A percentile compares a stretch with the other conserved stretches of the same genome.
Evolutionary conservation across 257 asterid genomes (phyloP).

Genomic region (Fraxinus cuspidata): DNA sequence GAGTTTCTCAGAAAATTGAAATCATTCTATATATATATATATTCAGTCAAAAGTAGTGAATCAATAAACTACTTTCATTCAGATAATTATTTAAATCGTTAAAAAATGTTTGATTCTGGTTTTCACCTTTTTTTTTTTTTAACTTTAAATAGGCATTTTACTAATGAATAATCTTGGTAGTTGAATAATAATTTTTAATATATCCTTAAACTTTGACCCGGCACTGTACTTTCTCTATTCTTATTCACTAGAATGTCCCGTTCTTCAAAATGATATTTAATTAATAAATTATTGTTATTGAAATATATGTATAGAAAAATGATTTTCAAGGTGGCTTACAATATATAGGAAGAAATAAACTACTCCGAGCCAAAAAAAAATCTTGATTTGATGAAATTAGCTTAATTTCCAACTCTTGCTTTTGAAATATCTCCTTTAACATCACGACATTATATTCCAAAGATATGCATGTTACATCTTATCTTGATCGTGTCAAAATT

Average conservation of each 20-base stretch:
- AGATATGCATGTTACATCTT: not conserved
- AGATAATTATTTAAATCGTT: no score
- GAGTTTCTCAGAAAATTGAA: conserved; percentile 27
- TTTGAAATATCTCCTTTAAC: not conserved
- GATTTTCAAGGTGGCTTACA: not conserved
- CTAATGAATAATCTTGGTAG: not conserved
- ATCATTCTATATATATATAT: not conserved
- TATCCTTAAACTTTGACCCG: not conserved
- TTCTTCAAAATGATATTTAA: no score
- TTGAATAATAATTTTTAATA: no score
- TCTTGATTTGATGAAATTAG: not conserved
- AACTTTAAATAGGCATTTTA: not conserved
- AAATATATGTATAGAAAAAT: no score
- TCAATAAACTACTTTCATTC: not conserved
- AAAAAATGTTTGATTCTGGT: not conserved
- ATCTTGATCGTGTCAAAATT: not conserved
- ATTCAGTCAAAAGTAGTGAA: not conserved
- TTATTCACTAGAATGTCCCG: not conserved
- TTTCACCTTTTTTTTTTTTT: no score
- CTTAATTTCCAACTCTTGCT: not conserved
- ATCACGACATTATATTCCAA: not conserved
- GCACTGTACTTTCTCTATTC: not conserved
- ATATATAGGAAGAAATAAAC: no score
- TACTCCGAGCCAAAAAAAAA: no score
- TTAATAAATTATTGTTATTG: no score